Percentiles rank a stretch among this genome's conserved stretches.
These are phyloP conservation scores for Phialophora chinensis DNA, from an alignment of 2,329 filamentous ascomycete species.

Conservation along the genomic window DNA sequence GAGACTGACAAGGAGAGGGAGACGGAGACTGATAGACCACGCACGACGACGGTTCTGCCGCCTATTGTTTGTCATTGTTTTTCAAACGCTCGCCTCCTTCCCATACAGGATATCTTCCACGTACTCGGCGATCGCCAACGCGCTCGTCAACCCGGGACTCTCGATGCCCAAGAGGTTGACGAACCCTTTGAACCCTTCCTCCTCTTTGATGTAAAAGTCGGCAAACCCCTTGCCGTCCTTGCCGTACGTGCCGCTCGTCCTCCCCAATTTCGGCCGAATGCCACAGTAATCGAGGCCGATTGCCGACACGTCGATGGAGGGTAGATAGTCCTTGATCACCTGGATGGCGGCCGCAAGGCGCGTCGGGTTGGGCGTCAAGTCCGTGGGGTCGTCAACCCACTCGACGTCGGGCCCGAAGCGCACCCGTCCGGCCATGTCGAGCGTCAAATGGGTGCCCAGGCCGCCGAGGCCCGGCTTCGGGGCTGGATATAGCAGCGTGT, in stretches of 20 bases:
- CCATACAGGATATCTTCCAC: slow-evolving; percentile 65
- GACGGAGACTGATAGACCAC: too few relatives aligned
- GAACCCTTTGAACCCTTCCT: slow-evolving; percentile 80
- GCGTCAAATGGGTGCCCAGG: slow-evolving; percentile 91
- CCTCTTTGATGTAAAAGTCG: slow-evolving; percentile 81
- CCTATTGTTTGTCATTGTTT: too few relatives aligned
- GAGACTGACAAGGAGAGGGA: too few relatives aligned
- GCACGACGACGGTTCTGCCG: too few relatives aligned
- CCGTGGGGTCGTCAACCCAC: slow-evolving; percentile 79
- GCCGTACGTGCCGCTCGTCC: slow-evolving; percentile 65
- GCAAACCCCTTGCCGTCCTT: slow-evolving; percentile 68
- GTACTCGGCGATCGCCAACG: slow-evolving; percentile 81
- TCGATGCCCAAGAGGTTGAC: slow-evolving; percentile 92
- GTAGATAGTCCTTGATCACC: slow-evolving; percentile 81
- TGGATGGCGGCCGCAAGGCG: slow-evolving; percentile 70
- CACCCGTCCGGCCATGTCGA: slow-evolving; percentile 82
- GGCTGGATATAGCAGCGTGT: slow-evolving; percentile 83
- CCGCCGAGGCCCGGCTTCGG: slow-evolving; percentile 81
- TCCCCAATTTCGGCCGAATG: slow-evolving; percentile 82
- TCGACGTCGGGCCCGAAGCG: slow-evolving; percentile 95
- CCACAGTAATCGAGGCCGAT: slow-evolving; percentile 86
- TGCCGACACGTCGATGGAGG: slow-evolving; percentile 68
- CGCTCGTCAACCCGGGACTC: slow-evolving; percentile 87
- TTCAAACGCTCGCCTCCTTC: slow-evolving; percentile 27
- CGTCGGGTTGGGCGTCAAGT: slow-evolving; percentile 68